phyloP scores from a whole-genome alignment of 1,284 basidiomycete genomes.

The Sanguinoderma infundibulare region DNA sequence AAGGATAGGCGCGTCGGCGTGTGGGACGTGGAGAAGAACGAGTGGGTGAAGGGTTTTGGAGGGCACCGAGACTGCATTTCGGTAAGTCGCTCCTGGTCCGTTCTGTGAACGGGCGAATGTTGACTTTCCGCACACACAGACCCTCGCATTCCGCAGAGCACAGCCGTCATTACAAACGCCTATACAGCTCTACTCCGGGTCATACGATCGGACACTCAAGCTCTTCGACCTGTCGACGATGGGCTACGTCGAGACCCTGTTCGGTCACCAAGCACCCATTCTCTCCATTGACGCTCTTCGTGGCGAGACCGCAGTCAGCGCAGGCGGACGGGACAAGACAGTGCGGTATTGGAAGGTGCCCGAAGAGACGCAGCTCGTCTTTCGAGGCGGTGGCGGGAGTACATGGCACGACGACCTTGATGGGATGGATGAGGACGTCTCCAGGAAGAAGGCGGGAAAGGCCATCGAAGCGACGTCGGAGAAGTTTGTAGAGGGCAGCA shows the following conservation, averaged over 20 bases:
- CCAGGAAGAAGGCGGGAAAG: constrained; percentile 33
- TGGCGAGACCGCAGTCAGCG: constrained; percentile 85
- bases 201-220: constrained; percentile 91
- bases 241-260: constrained; percentile 95
- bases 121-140: constrained; percentile 44
- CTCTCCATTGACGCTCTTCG: constrained; percentile 81
- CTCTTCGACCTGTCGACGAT: constrained; percentile 86
- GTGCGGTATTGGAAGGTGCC: constrained; percentile 96
- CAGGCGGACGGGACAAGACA: constrained; percentile 91
- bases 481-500: constrained; percentile 85
- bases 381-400: constrained; percentile 89
- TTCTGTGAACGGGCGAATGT: background rate
- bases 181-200: constrained; percentile 82
- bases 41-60: constrained; percentile 80
- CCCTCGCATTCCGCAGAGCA: constrained; percentile 83
- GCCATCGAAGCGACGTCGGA: constrained; percentile 41
- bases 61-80: constrained; percentile 90
- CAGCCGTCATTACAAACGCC: constrained; percentile 48
- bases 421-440: constrained; percentile 60
- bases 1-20: constrained; percentile 82
- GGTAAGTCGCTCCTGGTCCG: constrained; percentile 50
- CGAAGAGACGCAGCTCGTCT: constrained; percentile 95
- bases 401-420: constrained; percentile 81
- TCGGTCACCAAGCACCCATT: constrained; percentile 95
- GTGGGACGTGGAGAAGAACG: constrained; percentile 78